Evolutionary conservation across 306 rosid genomes (phyloP).

Genomic region (Gleditsia sinensis): DNA sequence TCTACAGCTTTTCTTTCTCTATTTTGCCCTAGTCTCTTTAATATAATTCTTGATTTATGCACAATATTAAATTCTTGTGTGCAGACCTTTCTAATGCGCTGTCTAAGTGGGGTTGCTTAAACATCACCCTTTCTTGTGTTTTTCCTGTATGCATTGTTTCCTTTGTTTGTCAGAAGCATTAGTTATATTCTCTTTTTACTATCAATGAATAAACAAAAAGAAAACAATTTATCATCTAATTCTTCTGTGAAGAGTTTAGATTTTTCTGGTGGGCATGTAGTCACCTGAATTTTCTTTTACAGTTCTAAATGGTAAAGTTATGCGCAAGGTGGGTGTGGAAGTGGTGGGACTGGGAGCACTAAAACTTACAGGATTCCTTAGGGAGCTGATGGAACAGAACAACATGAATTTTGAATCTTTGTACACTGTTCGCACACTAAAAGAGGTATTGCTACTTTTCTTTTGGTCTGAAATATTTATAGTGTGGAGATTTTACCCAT

Average conservation of each 20-base stretch:
- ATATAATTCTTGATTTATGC: conserved; percentile 23
- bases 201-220: background rate
- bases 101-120: conserved; percentile 1
- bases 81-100: background rate
- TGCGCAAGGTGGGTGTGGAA: conserved; percentile 91
- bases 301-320: conserved; percentile 86
- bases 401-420: conserved; percentile 68
- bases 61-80: background rate
- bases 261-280: conserved; percentile 2
- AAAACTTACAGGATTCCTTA: conserved; percentile 81
- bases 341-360: conserved; percentile 90
- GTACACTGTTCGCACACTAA: conserved; percentile 75
- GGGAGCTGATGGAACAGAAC: conserved; percentile 79
- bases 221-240: background rate
- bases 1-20: conserved; percentile 13
- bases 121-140: background rate
- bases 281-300: conserved; percentile 19
- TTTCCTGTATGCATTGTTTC: background rate
- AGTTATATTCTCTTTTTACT: background rate
- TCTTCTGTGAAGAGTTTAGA: background rate
- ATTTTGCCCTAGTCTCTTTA: background rate
- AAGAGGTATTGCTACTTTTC: conserved; percentile 64
- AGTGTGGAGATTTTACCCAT: conserved; percentile 21
- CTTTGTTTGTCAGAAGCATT: background rate
- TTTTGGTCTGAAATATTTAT: conserved; percentile 27